Evolutionary conservation across 164 flowering plant species (phyloP).

Genomic region (Taxillus chinensis): DNA sequence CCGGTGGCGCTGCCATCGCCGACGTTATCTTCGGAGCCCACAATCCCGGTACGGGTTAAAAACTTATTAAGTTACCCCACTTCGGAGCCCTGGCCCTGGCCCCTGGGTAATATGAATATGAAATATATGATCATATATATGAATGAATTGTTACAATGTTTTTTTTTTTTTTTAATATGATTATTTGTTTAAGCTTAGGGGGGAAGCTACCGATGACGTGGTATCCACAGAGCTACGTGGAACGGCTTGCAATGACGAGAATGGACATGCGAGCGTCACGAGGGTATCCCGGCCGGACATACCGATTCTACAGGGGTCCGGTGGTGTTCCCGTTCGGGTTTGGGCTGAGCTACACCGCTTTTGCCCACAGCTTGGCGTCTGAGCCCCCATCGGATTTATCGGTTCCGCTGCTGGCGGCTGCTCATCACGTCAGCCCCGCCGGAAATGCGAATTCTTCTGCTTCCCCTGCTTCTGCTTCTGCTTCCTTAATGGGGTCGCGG

Average conservation of each 20-base stretch:
- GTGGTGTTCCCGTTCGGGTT: conserved; percentile 61
- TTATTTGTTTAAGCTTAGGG: conserved; percentile 21
- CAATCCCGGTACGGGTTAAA: conserved; percentile 37
- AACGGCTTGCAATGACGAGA: conserved; percentile 58
- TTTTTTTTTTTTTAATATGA: neutral
- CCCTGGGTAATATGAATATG: too few relatives aligned
- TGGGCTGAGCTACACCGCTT: conserved; percentile 64
- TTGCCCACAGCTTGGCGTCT: conserved; percentile 22
- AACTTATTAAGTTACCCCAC: too few relatives aligned
- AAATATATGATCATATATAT: neutral
- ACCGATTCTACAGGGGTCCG: conserved; percentile 64
- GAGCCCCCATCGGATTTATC: conserved; percentile 16
- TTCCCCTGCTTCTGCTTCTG: conserved; percentile 17
- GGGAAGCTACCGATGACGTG: conserved; percentile 77
- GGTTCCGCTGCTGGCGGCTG: too few relatives aligned
- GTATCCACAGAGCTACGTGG: conserved; percentile 55
- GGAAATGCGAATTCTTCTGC: conserved; percentile 1
- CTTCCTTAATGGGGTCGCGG: conserved; percentile 11
- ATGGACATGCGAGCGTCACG: conserved; percentile 50
- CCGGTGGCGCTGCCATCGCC: conserved; percentile 70
- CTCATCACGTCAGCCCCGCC: too few relatives aligned
- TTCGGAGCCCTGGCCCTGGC: neutral
- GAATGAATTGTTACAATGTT: neutral
- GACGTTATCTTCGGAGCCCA: conserved; percentile 43
- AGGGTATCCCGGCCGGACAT: conserved; percentile 76